Evolutionary conservation across 192 early-diverging fungal genomes (phyloP).

Genomic region (Thoreauomyces humboldtii): DNA sequence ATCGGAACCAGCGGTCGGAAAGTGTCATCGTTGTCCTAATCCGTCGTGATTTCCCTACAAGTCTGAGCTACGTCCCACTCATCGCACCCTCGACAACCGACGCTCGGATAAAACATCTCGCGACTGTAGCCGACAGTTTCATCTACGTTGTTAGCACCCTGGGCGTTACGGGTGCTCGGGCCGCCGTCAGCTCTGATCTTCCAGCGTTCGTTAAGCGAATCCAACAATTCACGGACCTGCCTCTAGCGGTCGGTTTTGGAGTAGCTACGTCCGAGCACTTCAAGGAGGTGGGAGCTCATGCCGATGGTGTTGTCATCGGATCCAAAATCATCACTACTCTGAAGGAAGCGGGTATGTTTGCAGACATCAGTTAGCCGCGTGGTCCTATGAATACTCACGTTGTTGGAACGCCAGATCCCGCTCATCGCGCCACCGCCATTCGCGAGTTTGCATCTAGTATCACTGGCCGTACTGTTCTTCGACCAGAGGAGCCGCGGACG

Average conservation of each 20-base stretch:
- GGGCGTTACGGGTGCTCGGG: slow-evolving; percentile 89
- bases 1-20: neutral
- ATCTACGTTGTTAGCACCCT: slow-evolving; percentile 93
- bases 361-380: too few species aligned
- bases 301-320: slow-evolving; percentile 96
- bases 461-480: slow-evolving; percentile 39
- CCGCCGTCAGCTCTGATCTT: slow-evolving; percentile 65
- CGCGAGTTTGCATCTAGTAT: slow-evolving; percentile 54
- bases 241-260: slow-evolving; percentile 97
- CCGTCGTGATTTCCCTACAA: slow-evolving; percentile 4
- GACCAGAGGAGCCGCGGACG: slow-evolving; percentile 8
- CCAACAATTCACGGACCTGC: slow-evolving; percentile 72
- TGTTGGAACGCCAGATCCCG: slow-evolving; percentile 39
- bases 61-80: slow-evolving; percentile 83
- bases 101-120: slow-evolving; percentile 72
- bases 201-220: slow-evolving; percentile 73
- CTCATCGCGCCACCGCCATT: slow-evolving; percentile 42
- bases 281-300: slow-evolving; percentile 72
- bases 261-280: slow-evolving; percentile 90
- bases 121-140: slow-evolving; percentile 83
- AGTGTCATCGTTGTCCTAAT: neutral
- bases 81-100: slow-evolving; percentile 93
- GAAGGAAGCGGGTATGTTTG: slow-evolving; percentile 51
- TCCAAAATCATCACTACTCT: slow-evolving; percentile 83
- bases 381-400: too few species aligned